Evolutionary conservation across 257 asterid species (phyloP).

Genomic region (Nicotiana undulata): DNA sequence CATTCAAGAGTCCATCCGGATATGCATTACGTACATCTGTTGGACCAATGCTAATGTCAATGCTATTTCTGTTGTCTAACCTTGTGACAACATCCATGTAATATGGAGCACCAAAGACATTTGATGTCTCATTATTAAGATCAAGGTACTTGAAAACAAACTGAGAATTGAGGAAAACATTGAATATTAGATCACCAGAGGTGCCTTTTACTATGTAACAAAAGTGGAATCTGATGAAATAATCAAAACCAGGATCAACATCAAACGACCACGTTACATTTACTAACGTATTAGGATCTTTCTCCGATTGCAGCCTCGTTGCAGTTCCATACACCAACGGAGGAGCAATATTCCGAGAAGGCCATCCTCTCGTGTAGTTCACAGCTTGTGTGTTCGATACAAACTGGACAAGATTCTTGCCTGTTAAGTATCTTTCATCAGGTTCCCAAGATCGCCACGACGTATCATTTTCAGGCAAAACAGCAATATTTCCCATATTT

Average conservation of each 20-base stretch:
- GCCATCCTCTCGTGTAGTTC: conserved; percentile 19
- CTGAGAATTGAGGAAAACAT: conserved; percentile 22
- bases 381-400: conserved; percentile 1
- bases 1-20: conserved; percentile 30
- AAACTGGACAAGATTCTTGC: conserved; percentile 10
- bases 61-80: not conserved
- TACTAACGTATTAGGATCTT: conserved; percentile 2
- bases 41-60: conserved; percentile 27
- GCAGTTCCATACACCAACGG: conserved; percentile 27
- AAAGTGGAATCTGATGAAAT: conserved; percentile 32
- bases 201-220: conserved; percentile 18
- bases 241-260: conserved; percentile 31
- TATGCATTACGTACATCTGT: not conserved
- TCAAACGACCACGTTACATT: conserved; percentile 30
- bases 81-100: conserved; percentile 22
- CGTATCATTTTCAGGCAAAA: conserved; percentile 28
- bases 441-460: conserved; percentile 30
- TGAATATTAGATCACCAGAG: conserved; percentile 9
- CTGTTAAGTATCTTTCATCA: conserved; percentile 12
- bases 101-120: conserved; percentile 18
- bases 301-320: conserved; percentile 4
- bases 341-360: conserved; percentile 22
- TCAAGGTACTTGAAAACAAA: conserved; percentile 18
- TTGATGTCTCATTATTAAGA: conserved; percentile 14
- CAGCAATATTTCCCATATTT: conserved; percentile 32